A percentile compares a stretch with the other conserved stretches of the same genome.
phyloP scores from a whole-genome alignment of 768 basidiomycete genomes.

The Suillus ampliporus region DNA sequence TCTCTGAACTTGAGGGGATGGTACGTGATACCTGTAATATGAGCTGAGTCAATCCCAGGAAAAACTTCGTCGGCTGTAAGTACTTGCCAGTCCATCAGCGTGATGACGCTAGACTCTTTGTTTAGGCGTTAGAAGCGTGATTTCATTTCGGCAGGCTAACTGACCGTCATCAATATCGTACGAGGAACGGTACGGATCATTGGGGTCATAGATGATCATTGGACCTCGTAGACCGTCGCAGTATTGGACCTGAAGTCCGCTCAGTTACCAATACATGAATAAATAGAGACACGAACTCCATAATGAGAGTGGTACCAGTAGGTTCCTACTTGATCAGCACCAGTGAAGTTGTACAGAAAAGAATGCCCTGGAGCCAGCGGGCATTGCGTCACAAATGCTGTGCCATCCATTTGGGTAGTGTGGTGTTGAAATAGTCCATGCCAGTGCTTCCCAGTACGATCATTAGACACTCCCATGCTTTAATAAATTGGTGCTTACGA shows the following conservation, averaged over 20 bases:
- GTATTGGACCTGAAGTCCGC: slow-evolving; percentile 42
- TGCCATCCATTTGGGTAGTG: neutral
- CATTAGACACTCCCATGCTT: neutral
- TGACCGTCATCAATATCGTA: neutral
- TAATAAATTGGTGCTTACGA: neutral
- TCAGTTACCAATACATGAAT: neutral
- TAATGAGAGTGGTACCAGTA: slow-evolving; percentile 4
- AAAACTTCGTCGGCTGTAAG: neutral
- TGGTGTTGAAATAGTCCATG: neutral
- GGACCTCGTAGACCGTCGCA: slow-evolving; percentile 61
- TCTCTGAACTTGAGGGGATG: slow-evolving; percentile 2
- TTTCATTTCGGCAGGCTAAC: neutral
- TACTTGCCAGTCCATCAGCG: slow-evolving; percentile 2
- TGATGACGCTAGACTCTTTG: neutral
- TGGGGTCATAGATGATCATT: slow-evolving; percentile 51
- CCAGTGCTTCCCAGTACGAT: neutral
- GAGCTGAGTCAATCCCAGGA: neutral
- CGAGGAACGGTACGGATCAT: neutral
- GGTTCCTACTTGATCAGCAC: neutral
- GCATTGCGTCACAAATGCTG: slow-evolving; percentile 2
- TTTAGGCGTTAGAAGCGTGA: neutral
- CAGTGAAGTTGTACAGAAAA: neutral
- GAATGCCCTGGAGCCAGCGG: slow-evolving; percentile 2
- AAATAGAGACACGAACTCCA: neutral
- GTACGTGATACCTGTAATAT: neutral